Conservation (phyloP, 1,284 basidiomycete genomes). For the Neolentinus lepideus region DNA sequence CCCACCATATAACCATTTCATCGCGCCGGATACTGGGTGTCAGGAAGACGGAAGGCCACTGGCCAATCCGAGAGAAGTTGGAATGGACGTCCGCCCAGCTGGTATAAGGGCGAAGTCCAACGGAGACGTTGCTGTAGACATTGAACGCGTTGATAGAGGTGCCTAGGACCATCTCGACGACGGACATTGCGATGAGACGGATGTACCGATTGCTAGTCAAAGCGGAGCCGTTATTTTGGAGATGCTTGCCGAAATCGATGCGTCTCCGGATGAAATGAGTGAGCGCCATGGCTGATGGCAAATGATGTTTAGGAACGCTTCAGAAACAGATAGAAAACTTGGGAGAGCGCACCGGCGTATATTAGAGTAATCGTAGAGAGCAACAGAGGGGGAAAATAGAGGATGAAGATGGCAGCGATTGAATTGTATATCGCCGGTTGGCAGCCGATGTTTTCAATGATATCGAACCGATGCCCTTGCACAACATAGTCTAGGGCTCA, state of each 20-base stretch:
- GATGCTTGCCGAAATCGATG: conserved; percentile 11
- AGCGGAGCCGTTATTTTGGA: conserved; percentile 16
- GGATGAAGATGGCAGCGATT: conserved; percentile 14
- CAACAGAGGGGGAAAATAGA: conserved; percentile 17
- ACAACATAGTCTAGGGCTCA: conserved; percentile 22
- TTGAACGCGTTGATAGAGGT: conserved; percentile 10
- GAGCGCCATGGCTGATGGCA: conserved; percentile 10
- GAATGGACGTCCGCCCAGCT: conserved; percentile 6
- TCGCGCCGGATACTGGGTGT: not conserved
- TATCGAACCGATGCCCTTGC: conserved; percentile 23
- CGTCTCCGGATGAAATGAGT: conserved; percentile 14
- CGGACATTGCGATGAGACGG: conserved; percentile 26
- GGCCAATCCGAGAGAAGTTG: conserved; percentile 1
- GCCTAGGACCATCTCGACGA: conserved; percentile 16
- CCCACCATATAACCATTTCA: conserved; percentile 14
- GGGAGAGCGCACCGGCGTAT: conserved; percentile 12
- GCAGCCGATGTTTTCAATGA: conserved; percentile 21
- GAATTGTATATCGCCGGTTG: conserved; percentile 16
- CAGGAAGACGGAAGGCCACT: not conserved
- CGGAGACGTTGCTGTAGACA: conserved; percentile 13
- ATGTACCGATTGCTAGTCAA: conserved; percentile 25
- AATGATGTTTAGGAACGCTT: too few species aligned
- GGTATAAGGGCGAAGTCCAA: conserved; percentile 19
- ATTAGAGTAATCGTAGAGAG: conserved; percentile 13
- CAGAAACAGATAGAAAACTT: not conserved